phyloP scores from a whole-genome alignment of 257 asterid genomes.

The Agastache rugosa region DNA sequence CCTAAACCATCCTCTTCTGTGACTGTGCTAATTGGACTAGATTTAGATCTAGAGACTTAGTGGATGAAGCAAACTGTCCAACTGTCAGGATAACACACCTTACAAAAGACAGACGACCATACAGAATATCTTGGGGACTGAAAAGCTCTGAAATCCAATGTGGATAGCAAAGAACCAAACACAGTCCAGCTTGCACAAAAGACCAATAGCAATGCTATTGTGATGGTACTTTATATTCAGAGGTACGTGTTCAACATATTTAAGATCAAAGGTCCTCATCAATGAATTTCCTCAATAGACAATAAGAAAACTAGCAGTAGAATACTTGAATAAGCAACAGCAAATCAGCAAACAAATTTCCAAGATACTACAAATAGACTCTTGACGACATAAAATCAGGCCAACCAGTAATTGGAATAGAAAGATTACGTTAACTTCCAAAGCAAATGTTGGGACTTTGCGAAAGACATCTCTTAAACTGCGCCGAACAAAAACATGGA shows the following conservation, averaged over 20 bases:
- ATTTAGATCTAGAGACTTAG: conserved; percentile 28
- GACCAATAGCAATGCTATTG: conserved; percentile 1
- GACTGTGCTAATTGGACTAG: neutral
- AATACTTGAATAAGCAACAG: conserved; percentile 19
- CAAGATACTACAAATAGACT: neutral
- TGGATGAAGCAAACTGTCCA: conserved; percentile 16
- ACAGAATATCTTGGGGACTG: conserved; percentile 7
- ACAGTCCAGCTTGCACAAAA: conserved; percentile 2
- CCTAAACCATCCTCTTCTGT: conserved; percentile 17
- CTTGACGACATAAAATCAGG: conserved; percentile 24
- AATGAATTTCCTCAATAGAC: conserved; percentile 4
- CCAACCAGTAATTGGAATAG: conserved; percentile 28
- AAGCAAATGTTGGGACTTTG: conserved; percentile 84
- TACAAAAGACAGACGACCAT: conserved; percentile 8
- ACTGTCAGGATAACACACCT: conserved; percentile 18
- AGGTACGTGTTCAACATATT: conserved; percentile 11
- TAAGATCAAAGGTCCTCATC: neutral
- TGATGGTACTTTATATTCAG: conserved; percentile 11
- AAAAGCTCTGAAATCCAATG: conserved; percentile 28
- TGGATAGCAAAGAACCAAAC: conserved; percentile 10
- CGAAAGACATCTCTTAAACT: conserved; percentile 95
- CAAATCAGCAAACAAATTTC: conserved; percentile 29
- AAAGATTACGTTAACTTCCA: conserved; percentile 82
- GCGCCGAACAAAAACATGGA: conserved; percentile 86
- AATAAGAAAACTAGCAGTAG: conserved; percentile 21